These are phyloP conservation scores for Tulasnella sp. DNA, from an alignment of 768 basidiomycete genomes.

Conservation along the genomic window DNA sequence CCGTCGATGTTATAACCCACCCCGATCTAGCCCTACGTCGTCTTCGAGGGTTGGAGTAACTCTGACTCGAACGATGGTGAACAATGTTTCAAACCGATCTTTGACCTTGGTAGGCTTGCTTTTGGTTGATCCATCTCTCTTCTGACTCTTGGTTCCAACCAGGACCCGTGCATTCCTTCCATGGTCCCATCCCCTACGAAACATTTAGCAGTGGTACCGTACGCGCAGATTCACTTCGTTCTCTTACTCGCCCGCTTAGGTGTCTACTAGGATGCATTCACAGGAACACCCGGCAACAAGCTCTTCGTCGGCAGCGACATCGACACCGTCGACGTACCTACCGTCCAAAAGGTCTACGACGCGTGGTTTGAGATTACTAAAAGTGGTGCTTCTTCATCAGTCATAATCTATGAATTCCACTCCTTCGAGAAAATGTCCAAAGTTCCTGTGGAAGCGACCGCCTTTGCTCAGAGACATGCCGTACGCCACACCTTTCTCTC, in stretches of 20 bases:
- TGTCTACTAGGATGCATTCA: not conserved
- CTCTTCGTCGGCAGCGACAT: not conserved
- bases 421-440: not conserved
- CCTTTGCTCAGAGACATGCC: not conserved
- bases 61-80: not conserved
- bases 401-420: conserved; percentile 1
- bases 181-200: not conserved
- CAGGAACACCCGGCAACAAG: not conserved
- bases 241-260: not conserved
- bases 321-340: not conserved
- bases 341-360: not conserved
- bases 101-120: not conserved
- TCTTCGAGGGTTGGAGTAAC: not conserved
- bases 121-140: no score
- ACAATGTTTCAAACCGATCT: not conserved
- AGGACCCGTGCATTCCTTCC: not conserved
- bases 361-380: not conserved
- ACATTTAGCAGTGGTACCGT: not conserved
- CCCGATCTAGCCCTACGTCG: not conserved
- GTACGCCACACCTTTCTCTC: not conserved
- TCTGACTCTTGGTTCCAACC: not conserved
- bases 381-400: not conserved
- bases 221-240: not conserved
- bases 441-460: not conserved
- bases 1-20: not conserved